Evolutionary conservation across 2,329 filamentous ascomycete genomes (phyloP).

Genomic region (Aspergillus brasiliensis): DNA sequence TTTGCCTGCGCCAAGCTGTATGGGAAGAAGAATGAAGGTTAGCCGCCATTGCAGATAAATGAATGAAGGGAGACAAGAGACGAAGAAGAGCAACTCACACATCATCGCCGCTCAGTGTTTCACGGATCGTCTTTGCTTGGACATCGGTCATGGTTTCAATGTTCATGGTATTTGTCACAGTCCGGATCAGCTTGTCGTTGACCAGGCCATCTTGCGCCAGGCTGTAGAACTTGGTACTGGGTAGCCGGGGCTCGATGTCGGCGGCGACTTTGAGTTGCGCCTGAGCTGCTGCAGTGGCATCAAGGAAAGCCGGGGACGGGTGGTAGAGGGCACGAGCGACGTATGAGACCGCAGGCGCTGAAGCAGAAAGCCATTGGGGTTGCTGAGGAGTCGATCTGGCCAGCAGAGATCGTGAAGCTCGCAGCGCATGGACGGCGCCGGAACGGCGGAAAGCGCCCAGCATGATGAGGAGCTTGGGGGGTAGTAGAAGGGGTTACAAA

Average conservation of each 20-base stretch:
- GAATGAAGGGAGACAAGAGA: background rate
- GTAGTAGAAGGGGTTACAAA: background rate
- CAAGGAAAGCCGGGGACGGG: slow-evolving; percentile 29
- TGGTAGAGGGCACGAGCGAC: slow-evolving; percentile 33
- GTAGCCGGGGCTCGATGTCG: slow-evolving; percentile 24
- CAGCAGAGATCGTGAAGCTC: slow-evolving; percentile 33
- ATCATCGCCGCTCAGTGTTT: slow-evolving; percentile 77
- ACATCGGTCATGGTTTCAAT: slow-evolving; percentile 91
- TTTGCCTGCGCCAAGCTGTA: slow-evolving; percentile 85
- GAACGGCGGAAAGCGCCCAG: slow-evolving; percentile 43
- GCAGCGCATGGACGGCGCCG: slow-evolving; percentile 40
- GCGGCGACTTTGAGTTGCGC: slow-evolving; percentile 3
- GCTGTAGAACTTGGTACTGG: too few species aligned
- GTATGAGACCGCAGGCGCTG: slow-evolving; percentile 18
- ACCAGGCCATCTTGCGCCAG: slow-evolving; percentile 50
- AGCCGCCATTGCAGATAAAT: slow-evolving; percentile 21
- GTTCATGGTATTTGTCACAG: slow-evolving; percentile 71
- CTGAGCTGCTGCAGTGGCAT: slow-evolving; percentile 17
- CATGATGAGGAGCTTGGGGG: slow-evolving; percentile 31
- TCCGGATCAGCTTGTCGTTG: slow-evolving; percentile 64
- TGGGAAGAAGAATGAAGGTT: slow-evolving; percentile 11
- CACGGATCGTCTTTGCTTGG: slow-evolving; percentile 78
- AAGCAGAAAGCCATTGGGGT: slow-evolving; percentile 30
- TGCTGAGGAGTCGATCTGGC: slow-evolving; percentile 31
- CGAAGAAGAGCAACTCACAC: slow-evolving; percentile 60